Percentiles rank a stretch among this genome's conserved stretches.
Conservation (phyloP, 2,329 filamentous ascomycete species). For the Stylonectria norvegica region DNA sequence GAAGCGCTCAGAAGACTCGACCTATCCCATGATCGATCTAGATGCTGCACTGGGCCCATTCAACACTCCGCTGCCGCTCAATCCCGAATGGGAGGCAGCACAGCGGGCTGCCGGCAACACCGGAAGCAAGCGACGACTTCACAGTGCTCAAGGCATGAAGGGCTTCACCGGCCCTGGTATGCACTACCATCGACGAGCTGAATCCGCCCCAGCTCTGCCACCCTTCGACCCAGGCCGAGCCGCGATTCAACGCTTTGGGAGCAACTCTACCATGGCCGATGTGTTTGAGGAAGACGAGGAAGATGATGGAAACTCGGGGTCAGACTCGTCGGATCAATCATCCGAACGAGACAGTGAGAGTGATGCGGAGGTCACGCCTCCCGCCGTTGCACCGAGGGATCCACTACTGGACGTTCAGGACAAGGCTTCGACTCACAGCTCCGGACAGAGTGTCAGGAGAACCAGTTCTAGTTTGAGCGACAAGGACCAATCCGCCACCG, state of each 20-base stretch:
- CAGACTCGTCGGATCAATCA: constrained; percentile 30
- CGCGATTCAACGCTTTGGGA: constrained; percentile 60
- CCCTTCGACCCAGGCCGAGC: constrained; percentile 64
- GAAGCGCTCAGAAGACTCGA: constrained; percentile 54
- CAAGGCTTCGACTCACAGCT: constrained; percentile 20
- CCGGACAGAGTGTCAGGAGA: constrained; percentile 34
- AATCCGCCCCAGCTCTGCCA: constrained; percentile 75
- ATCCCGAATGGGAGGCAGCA: constrained; percentile 64
- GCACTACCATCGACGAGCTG: constrained; percentile 73
- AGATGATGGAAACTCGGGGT: constrained; percentile 49
- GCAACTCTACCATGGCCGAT: constrained; percentile 74
- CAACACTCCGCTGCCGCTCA: constrained; percentile 68
- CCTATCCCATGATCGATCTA: constrained; percentile 83
- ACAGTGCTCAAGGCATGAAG: constrained; percentile 70
- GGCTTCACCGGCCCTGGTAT: constrained; percentile 66
- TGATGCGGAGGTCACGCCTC: constrained; percentile 36
- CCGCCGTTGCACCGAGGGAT: constrained; percentile 23
- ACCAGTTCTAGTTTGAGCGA: constrained; percentile 47
- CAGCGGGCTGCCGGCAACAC: constrained; percentile 55
- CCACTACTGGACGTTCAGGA: constrained; percentile 23
- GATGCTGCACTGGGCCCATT: constrained; percentile 92
- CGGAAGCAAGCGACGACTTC: constrained; percentile 63
- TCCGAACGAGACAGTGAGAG: constrained; percentile 50
- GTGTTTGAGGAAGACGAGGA: constrained; percentile 85
- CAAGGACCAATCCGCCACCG: constrained; percentile 25